Evolutionary conservation across 768 basidiomycete genomes (phyloP), one percentile per base, ranked within the genome.

Genomic region (Russula vinacea): DNA sequence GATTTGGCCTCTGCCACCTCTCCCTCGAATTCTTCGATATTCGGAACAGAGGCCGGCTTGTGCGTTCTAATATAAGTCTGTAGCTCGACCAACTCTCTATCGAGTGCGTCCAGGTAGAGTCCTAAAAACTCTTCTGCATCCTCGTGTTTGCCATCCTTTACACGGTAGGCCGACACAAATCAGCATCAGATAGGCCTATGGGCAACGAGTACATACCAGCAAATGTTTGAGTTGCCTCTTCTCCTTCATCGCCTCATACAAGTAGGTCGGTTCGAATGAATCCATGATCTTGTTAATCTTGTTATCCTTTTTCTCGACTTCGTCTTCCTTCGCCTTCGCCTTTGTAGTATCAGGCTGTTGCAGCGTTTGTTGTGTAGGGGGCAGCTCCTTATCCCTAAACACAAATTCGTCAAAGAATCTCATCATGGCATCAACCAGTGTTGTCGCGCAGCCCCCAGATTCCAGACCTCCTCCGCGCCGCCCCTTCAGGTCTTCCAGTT

Each of bases 111-210:
- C 35, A 98, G 80, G 76, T 92, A 96, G 77, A 97, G 98, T 3
- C 96, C 96, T n/a, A 98, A 79, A 74, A 97, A 98, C 75, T 99
- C 96, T 75, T 99, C 95, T 9, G 95, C 96, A 64, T 98, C 96
- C 74, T 99, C 96, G 76, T 99, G 96, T 62, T 93, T 90, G 0
- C 94, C 94, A 44, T 90, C 86, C 84, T 93, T 67, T 5, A 29
- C 35, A 42, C 54, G 6, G 35, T 67, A 60, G 33, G 42, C 70
- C 58, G 24, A 62, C 37, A 32, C 29, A 9, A 11, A 37, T 58
- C 13, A 52, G 50, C 13, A 51, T 53, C 4, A 24, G 1, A 8
- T 6, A 7, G 22, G n/a, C 40, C 5, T 5, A 14, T 2, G 9
- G 14, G 13, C 16, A 5, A 10, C 5, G 19, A 8, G 32, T 47